Evolutionary conservation across 2,329 filamentous ascomycete species (phyloP).

Genomic region (Ophioceras dolichostomum): DNA sequence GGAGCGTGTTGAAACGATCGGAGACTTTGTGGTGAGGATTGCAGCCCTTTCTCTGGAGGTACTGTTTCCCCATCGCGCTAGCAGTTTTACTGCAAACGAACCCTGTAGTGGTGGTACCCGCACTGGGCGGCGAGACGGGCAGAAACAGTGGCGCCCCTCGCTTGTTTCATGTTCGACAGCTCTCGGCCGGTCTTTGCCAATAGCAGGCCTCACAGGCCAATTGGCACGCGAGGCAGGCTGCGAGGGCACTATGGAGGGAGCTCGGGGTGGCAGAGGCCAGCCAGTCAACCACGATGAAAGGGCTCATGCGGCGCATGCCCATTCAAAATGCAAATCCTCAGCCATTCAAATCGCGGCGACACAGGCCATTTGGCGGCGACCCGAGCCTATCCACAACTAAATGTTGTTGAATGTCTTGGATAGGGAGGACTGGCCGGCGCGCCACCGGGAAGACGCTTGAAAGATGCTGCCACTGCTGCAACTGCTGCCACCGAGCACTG

Average conservation of each 20-base stretch:
- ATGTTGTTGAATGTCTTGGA: slow-evolving; percentile 4
- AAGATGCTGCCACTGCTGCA: no score
- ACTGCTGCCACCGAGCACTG: no score
- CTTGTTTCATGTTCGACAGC: slow-evolving; percentile 18
- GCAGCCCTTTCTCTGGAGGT: no score
- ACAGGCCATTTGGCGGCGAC: slow-evolving; percentile 7
- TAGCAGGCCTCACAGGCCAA: slow-evolving; percentile 10
- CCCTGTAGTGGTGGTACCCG: neutral
- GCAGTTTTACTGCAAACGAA: no score
- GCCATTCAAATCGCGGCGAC: slow-evolving; percentile 13
- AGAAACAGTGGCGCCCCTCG: slow-evolving; percentile 11
- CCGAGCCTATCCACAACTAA: neutral
- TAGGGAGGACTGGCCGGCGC: no score
- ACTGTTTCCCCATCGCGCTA: no score
- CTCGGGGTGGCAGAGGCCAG: no score
- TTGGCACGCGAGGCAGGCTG: slow-evolving; percentile 3
- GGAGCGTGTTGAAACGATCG: no score
- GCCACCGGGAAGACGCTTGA: no score
- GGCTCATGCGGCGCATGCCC: slow-evolving; percentile 10
- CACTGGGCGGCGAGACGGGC: neutral
- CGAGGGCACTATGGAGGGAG: no score
- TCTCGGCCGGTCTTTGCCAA: slow-evolving; percentile 10
- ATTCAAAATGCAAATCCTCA: slow-evolving; percentile 10
- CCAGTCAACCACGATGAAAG: slow-evolving; percentile 10
- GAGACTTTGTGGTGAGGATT: no score